Conservation (phyloP, 1,139 yeast species). For the Kluyveromyces sp. region DNA sequence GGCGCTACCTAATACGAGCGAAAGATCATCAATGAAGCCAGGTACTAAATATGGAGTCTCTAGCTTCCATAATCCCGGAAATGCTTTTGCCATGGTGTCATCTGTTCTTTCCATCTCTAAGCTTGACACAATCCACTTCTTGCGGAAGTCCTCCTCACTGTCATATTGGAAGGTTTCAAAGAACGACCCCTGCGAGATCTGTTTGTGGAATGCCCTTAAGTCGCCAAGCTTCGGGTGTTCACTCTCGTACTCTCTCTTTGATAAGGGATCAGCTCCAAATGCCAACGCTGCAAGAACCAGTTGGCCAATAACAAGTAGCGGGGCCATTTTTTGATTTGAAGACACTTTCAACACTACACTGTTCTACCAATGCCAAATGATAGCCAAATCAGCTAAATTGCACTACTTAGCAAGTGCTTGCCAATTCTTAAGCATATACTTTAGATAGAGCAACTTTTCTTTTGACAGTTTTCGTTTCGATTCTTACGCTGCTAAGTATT, state of each 20-base stretch:
- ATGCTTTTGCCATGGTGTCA: slow-evolving; percentile 9
- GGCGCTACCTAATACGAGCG: slow-evolving; percentile 11
- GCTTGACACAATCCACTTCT: slow-evolving; percentile 15
- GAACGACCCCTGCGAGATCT: slow-evolving; percentile 10
- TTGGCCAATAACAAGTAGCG: background rate
- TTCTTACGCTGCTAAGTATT: too few species aligned
- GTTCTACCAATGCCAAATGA: background rate
- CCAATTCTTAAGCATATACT: too few species aligned
- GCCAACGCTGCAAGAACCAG: background rate
- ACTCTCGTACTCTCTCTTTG: slow-evolving; percentile 8
- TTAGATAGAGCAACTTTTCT: too few species aligned
- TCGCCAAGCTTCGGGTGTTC: slow-evolving; percentile 11
- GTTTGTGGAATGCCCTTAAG: background rate
- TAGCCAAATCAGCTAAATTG: background rate
- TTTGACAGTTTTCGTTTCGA: too few species aligned
- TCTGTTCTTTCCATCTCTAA: slow-evolving; percentile 8
- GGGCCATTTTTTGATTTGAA: background rate
- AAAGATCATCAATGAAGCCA: slow-evolving; percentile 13
- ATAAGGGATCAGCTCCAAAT: slow-evolving; percentile 3
- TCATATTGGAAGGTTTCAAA: slow-evolving; percentile 20
- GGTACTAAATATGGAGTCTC: slow-evolving; percentile 13
- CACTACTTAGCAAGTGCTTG: too few species aligned
- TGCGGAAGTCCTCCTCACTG: slow-evolving; percentile 10
- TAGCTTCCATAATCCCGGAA: slow-evolving; percentile 17
- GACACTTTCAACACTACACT: too few species aligned